A percentile compares a stretch with the other conserved stretches of the same genome.
phyloP scores from a whole-genome alignment of 2,329 filamentous ascomycete genomes.

The Arthrobotrys sphaeroides region DNA sequence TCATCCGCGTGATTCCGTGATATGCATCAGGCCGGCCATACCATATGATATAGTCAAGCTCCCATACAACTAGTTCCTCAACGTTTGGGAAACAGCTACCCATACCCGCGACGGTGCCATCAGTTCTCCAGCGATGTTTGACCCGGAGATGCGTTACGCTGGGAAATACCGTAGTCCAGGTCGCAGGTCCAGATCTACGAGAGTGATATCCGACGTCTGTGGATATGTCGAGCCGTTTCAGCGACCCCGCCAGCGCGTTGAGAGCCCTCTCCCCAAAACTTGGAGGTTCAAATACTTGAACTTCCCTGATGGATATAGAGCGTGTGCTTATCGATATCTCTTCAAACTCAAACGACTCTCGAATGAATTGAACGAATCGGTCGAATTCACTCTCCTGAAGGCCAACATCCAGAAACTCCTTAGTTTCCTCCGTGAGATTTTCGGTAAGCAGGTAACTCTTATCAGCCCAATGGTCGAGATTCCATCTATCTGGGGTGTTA shows the following conservation, averaged over 20 bases:
- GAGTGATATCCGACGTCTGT: background rate
- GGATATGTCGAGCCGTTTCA: background rate
- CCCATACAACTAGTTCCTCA: background rate
- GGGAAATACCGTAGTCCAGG: background rate
- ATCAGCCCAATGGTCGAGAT: background rate
- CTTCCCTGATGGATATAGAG: background rate
- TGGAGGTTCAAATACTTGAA: background rate
- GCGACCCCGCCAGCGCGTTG: background rate
- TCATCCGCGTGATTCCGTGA: background rate
- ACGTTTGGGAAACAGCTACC: background rate
- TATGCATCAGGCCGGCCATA: background rate
- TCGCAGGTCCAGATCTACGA: background rate
- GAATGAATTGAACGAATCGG: background rate
- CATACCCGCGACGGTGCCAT: background rate
- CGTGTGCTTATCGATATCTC: background rate
- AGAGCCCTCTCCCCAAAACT: background rate
- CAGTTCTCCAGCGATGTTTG: background rate
- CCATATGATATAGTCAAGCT: background rate
- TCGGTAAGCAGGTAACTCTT: background rate
- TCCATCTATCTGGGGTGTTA: background rate
- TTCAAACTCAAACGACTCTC: background rate
- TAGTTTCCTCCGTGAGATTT: background rate
- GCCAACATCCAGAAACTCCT: background rate
- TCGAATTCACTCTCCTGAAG: background rate
- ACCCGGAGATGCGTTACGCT: background rate